Conservation (phyloP, 352 stramenopile genomes). For the Elongisporangium anandrum region DNA sequence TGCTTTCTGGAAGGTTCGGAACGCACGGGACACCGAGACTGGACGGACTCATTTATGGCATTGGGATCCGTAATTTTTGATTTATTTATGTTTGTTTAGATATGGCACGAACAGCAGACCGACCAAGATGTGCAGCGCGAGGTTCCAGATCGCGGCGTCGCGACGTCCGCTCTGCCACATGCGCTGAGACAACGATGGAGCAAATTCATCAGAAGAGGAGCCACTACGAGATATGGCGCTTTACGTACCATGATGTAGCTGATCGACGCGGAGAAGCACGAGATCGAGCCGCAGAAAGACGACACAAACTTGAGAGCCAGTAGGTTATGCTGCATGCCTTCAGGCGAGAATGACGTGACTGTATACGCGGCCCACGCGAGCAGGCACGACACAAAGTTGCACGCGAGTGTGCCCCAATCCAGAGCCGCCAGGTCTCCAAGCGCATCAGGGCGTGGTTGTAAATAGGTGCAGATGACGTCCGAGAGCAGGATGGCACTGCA, state of each 20-base stretch:
- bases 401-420: slow-evolving; percentile 57
- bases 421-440: slow-evolving; percentile 15
- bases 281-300: slow-evolving; percentile 71
- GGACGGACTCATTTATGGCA: background rate
- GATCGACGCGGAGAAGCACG: slow-evolving; percentile 52
- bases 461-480: slow-evolving; percentile 32
- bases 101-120: slow-evolving; percentile 57
- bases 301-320: slow-evolving; percentile 74
- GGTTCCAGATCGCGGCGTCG: slow-evolving; percentile 44
- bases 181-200: slow-evolving; percentile 20
- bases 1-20: slow-evolving; percentile 1
- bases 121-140: slow-evolving; percentile 37
- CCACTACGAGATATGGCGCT: background rate
- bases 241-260: slow-evolving; percentile 42
- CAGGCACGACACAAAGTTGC: slow-evolving; percentile 46
- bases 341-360: slow-evolving; percentile 35
- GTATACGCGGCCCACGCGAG: slow-evolving; percentile 49
- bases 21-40: slow-evolving; percentile 1
- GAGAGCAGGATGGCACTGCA: slow-evolving; percentile 55
- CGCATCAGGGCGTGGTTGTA: slow-evolving; percentile 7
- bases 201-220: background rate
- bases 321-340: slow-evolving; percentile 41
- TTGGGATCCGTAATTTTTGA: background rate
- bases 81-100: slow-evolving; percentile 49
- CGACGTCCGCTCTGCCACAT: slow-evolving; percentile 41